Evolutionary conservation across 495 filamentous ascomycete species (phyloP), one percentile per base, ranked within the genome.

Genomic region (Letharia lupina): DNA sequence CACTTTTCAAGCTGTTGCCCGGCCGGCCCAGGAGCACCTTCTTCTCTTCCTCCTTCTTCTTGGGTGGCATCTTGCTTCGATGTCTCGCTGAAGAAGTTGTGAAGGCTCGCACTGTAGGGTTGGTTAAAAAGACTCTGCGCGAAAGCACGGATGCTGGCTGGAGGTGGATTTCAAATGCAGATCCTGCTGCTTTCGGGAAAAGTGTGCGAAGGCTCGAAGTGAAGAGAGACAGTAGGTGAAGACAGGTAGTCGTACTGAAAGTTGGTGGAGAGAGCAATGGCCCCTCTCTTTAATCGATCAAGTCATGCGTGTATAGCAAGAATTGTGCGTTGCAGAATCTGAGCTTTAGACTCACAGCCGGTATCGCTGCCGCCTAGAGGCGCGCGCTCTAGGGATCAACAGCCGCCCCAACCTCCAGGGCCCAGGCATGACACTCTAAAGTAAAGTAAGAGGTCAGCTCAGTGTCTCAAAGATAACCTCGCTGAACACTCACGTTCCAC

Each of bases 1-100:
- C 95, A 81, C 90, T 95, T 86, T 98, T 99, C 79, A 99, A 80
- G 81, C 87, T 97, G 83, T 99, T 99, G 72, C 95, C 95, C 65
- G 95, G 95, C 74, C 95, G 85, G 74, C 95, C 95, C 75, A 99
- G 83, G 65, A 79, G 79, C 71, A 84, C 74, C 76, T 84, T 83
- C 70, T 84, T 80, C 75, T 82, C 79, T 60, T 81, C 78, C 69
- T 72, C 75, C 52, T 79, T 76, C 72, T 84, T 84, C 76, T 84
- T 83, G 70, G 81, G 81, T 69, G 78, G 75, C 81, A 84, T 83
- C 75, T 76, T 82, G 67, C 76, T 78, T 65, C 65, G 39, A 31
- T 47, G 20, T 54, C 31, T 63, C 18, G 13, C 44, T 33, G 63
- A 12, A 1, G 67, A 60, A 39, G 45, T 64, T 2, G 56, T n/a